Base-by-base conservation (phyloP, 2,329 filamentous ascomycete species). In the Apiospora malaysiana region DNA sequence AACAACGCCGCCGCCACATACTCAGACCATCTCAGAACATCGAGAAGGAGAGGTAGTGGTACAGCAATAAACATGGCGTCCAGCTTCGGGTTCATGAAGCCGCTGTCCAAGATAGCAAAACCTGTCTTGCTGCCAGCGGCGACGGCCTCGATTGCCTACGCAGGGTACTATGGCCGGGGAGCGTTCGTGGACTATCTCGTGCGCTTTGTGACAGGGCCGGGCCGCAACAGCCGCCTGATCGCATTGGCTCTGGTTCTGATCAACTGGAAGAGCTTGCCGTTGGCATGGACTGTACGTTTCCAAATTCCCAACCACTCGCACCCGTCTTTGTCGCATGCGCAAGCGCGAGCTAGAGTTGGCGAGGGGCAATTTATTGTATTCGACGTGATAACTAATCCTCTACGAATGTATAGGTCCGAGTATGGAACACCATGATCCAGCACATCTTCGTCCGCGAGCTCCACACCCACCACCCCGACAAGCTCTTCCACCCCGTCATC, bases 231-330 rank as follows among this genome's bases (percentile, higher is more conserved):
- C 73, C 85, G 88, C 5, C 83, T 90, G 70, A 69, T 88, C 70
- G 79, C 89, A 71, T 75, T 91, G 18, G 68, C 88, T 16, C 88
- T 92, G 70, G 83, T 89, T 16, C 66, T 91, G 9, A 75, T 88
- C 59, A 95, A 95, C 80, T 85, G 91, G 82, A 95, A 95, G 85
- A 92, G 87, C 72, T 77, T 94, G 72, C 93, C 93, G 0, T 86
- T 93, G 56, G 88, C 89, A 12, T 95, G 93, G 93, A 94, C 93
- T 75, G 91, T 93, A 86, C 70, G 90, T 82, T 10, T 37, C n/a
- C 47, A 42, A 40, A 27, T 45, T 21, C 49, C 18, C 16, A 46
- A 40, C n/a, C 69, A 43, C 69, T 67, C 9, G 21, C 27, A 47
- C 69, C 66, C 10, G n/a, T 27, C 8, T 1, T 59, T 37, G 12